A percentile compares a stretch with the other conserved stretches of the same genome.
Evolutionary conservation across 805 yeast species (phyloP).

Genomic region (Starmerella davenportii): DNA sequence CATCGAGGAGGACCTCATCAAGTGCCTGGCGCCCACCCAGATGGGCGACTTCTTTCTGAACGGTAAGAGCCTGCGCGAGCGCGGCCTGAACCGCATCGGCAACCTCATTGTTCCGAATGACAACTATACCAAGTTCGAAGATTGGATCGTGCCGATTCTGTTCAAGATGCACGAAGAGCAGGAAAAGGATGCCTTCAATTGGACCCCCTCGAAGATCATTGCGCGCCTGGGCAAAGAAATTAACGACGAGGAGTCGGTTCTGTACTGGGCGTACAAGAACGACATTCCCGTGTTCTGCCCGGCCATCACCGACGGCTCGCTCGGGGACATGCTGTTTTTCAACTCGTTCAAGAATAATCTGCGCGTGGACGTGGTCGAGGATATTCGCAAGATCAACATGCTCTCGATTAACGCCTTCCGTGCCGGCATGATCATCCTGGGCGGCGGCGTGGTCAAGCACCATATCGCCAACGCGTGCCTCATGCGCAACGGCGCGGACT

Average conservation of each 20-base stretch:
- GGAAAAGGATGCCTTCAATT: constrained; percentile 36
- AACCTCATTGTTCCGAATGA: constrained; percentile 93
- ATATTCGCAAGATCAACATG: constrained; percentile 77
- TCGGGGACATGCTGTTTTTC: constrained; percentile 97
- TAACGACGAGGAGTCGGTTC: constrained; percentile 78
- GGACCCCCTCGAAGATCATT: constrained; percentile 90
- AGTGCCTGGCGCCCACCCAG: constrained; percentile 89
- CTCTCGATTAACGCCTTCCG: constrained; percentile 85
- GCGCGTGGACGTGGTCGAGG: constrained; percentile 82
- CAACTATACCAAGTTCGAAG: constrained; percentile 92
- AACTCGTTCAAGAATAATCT: constrained; percentile 88
- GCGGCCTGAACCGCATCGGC: constrained; percentile 96
- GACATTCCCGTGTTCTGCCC: constrained; percentile 94
- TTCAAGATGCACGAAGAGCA: constrained; percentile 74
- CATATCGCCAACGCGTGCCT: constrained; percentile 95
- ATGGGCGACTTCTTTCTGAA: constrained; percentile 76
- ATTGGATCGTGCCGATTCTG: constrained; percentile 92
- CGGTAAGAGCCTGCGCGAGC: constrained; percentile 70
- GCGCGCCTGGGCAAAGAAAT: constrained; percentile 91
- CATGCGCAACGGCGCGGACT: constrained; percentile 99
- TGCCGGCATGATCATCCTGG: constrained; percentile 92
- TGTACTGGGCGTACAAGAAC: constrained; percentile 97
- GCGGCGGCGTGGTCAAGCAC: constrained; percentile 93
- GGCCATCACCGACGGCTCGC: constrained; percentile 91
- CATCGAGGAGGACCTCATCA: constrained; percentile 90